Base-by-base conservation (phyloP, 768 basidiomycete species). In the Chalciporus chontae region DNA sequence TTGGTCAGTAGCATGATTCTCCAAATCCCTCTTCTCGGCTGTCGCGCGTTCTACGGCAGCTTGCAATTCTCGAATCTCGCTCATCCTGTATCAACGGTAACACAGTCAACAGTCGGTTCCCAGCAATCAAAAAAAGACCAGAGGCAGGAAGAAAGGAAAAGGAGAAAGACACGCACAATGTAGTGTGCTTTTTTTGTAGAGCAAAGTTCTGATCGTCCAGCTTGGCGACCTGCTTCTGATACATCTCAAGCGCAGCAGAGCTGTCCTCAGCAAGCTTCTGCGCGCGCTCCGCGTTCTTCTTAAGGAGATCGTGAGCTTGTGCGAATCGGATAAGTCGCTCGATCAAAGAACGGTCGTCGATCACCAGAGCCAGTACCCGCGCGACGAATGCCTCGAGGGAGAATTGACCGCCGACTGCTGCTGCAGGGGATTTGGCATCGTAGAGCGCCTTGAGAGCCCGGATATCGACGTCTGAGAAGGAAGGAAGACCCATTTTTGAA, bases 241-340 rank as follows among this genome's bases (percentile, higher is more conserved):
- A 95, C 15, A 86, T 92, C 73, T 92, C 90, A 37, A 96, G 69
- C 21, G 86, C 90, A 17, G 63, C 67, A 51, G 81, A 84, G 36
- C 86, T 88, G 44, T 94, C 93, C 65, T 87, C 84, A 4, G 90
- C 89, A 24, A 95, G 77, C 68, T 91, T 92, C 74, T 94, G 88
- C 18, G 91, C 93, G 43, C 91, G 77, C 61, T 92, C 91, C 17
- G 92, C 91, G 62, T 93, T 94, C 71, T 85, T 88, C 77, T 93
- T 95, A 53, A 95, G 77, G 55, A 94, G 62, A 56, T 95, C 93
- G 51, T 94, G 87, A 43, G 92, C 90, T 67, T 90, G 85, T 2
- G 90, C 93, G 58, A 92, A 88, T 21, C 90, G 81, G 44, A 91
- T 73, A 34, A 94, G 71, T 27, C 93, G 79, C 67, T 92, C 88